Conservation (phyloP, 495 filamentous ascomycete species). For the Articulospora tetracladia region DNA sequence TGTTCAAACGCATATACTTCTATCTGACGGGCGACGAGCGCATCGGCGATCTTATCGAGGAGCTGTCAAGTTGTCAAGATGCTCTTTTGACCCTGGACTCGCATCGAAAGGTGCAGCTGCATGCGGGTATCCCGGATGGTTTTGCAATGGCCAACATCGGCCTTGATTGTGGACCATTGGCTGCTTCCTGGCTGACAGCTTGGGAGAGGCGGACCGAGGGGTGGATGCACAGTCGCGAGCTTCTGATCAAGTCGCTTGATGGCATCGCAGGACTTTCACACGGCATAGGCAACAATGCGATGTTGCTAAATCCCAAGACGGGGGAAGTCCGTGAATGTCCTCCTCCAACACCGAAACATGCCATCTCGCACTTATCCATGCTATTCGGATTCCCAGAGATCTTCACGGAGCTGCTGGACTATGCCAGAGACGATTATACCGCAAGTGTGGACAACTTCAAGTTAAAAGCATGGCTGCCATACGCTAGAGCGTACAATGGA, state of each 20-base stretch:
- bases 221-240: not conserved
- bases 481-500: not conserved
- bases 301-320: not conserved
- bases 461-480: not conserved
- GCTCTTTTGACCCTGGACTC: conserved; percentile 1
- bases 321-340: not conserved
- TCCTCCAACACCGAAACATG: not conserved
- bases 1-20: conserved; percentile 3
- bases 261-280: not conserved
- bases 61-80: conserved; percentile 1
- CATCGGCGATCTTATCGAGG: not conserved
- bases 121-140: not conserved
- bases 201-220: not conserved
- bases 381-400: not conserved
- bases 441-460: not conserved
- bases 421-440: not conserved
- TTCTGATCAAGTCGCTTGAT: not conserved
- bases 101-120: not conserved
- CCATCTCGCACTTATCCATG: not conserved
- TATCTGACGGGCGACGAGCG: not conserved
- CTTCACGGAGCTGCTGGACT: not conserved
- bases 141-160: not conserved
- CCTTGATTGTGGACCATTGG: not conserved
- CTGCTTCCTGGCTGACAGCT: not conserved
- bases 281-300: not conserved